Percentiles rank a stretch among this genome's conserved stretches.
Conservation (phyloP, 306 rosid species). For the Cucumis hystrix region DNA sequence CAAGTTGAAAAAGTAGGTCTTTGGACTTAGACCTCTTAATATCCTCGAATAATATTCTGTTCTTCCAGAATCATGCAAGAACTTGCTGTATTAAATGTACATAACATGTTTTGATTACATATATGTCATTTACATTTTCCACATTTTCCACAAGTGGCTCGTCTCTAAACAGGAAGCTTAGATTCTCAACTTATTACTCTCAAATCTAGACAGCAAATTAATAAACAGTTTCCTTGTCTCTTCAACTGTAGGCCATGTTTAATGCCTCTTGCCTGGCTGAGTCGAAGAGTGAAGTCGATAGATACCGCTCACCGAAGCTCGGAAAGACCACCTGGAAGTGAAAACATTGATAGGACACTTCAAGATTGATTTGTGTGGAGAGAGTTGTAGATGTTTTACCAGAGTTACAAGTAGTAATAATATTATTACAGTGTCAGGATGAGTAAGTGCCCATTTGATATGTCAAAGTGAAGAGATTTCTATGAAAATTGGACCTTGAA, state of each 20-base stretch:
- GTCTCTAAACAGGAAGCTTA: neutral
- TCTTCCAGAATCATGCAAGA: neutral
- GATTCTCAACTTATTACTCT: neutral
- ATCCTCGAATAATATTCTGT: neutral
- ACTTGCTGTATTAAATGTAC: neutral
- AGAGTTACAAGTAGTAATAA: neutral
- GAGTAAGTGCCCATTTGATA: neutral
- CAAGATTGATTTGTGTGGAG: neutral
- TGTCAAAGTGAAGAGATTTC: neutral
- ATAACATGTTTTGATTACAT: neutral
- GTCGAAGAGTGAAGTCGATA: conserved; percentile 50
- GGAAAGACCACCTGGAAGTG: conserved; percentile 43
- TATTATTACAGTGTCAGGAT: neutral
- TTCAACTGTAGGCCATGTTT: conserved; percentile 22
- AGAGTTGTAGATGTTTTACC: neutral
- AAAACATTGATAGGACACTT: neutral
- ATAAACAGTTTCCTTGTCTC: neutral
- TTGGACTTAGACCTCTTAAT: neutral
- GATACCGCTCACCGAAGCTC: conserved; percentile 58
- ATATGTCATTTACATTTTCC: neutral
- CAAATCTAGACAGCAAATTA: neutral
- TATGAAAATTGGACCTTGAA: neutral
- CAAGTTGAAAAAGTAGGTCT: neutral
- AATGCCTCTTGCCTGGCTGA: conserved; percentile 42
- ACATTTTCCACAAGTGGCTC: neutral